Evolutionary conservation across 257 asterid genomes (phyloP).

Genomic region (Nemophila menziesii): DNA sequence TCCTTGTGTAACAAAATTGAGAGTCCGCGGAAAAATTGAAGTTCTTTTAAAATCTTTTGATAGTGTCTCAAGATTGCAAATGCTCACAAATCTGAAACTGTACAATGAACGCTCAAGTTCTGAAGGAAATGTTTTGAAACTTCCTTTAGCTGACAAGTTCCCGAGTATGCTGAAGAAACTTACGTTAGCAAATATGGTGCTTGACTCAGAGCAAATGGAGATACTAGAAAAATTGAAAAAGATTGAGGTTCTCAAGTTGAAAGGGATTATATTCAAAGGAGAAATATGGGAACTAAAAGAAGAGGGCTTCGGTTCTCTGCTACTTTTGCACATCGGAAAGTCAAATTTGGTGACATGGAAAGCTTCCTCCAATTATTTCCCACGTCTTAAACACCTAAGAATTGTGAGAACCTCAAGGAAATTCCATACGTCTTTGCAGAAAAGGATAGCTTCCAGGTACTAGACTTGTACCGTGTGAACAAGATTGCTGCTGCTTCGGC

Average conservation of each 20-base stretch:
- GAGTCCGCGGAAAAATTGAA: slow-evolving; percentile 11
- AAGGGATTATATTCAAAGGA: slow-evolving; percentile 20
- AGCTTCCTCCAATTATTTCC: slow-evolving; percentile 24
- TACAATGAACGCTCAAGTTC: slow-evolving; percentile 9
- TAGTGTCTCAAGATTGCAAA: slow-evolving; percentile 1
- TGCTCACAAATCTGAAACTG: slow-evolving; percentile 14
- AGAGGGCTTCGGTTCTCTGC: slow-evolving; percentile 15
- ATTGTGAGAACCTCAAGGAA: slow-evolving; percentile 22
- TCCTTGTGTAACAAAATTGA: slow-evolving; percentile 14
- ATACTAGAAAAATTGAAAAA: slow-evolving; percentile 13
- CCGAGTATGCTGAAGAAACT: slow-evolving; percentile 11
- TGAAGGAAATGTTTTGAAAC: neutral
- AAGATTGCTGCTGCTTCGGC: slow-evolving; percentile 16
- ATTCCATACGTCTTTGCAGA: slow-evolving; percentile 21
- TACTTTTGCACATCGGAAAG: slow-evolving; percentile 21
- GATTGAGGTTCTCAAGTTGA: slow-evolving; percentile 19
- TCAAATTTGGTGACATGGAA: slow-evolving; percentile 23
- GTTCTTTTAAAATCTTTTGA: slow-evolving; percentile 11
- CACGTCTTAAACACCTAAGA: slow-evolving; percentile 14
- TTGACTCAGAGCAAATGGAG: slow-evolving; percentile 30
- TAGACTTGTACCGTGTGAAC: slow-evolving; percentile 11
- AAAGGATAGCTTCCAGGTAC: slow-evolving; percentile 19
- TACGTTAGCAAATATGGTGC: slow-evolving; percentile 14
- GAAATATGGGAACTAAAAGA: slow-evolving; percentile 17
- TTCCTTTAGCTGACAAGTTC: slow-evolving; percentile 9